A percentile compares a stretch with the other conserved stretches of the same genome.
Evolutionary conservation across 2,329 filamentous ascomycete species (phyloP).

Genomic region (Zymoseptoria tritici): DNA sequence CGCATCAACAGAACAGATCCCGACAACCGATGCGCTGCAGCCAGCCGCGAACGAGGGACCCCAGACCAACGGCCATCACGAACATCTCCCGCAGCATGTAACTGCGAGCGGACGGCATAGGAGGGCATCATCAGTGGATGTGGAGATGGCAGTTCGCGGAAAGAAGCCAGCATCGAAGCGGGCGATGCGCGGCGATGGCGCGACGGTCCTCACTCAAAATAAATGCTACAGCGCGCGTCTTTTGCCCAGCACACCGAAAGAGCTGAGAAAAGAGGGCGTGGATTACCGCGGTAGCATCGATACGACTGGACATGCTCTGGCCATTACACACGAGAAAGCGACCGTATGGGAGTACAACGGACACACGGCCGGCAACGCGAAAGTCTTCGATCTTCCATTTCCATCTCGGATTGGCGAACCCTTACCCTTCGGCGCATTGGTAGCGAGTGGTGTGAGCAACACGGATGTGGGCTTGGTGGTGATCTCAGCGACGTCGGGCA

Average conservation of each 20-base stretch:
- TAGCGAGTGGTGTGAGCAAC: conserved; percentile 69
- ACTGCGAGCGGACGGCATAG: background rate
- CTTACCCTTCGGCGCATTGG: conserved; percentile 73
- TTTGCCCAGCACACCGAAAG: conserved; percentile 72
- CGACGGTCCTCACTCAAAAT: conserved; percentile 59
- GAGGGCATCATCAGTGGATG: background rate
- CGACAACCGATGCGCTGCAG: conserved; percentile 8
- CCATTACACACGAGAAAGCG: conserved; percentile 72
- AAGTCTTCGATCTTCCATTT: conserved; percentile 72
- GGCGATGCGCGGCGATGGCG: conserved; percentile 25
- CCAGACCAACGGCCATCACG: conserved; percentile 7
- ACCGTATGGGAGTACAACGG: conserved; percentile 82
- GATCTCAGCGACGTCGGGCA: conserved; percentile 74
- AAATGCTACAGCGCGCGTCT: conserved; percentile 79
- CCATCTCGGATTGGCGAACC: conserved; percentile 60
- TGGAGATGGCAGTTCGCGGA: background rate
- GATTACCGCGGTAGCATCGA: conserved; percentile 43
- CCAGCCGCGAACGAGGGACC: conserved; percentile 8
- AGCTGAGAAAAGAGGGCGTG: conserved; percentile 55
- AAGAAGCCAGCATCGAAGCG: conserved; percentile 18
- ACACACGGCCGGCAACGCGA: conserved; percentile 60
- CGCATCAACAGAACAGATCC: conserved; percentile 11
- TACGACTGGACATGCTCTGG: conserved; percentile 50
- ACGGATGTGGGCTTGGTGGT: conserved; percentile 80
- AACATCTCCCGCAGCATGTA: background rate